A percentile compares a stretch with the other conserved stretches of the same genome.
Evolutionary conservation across 2,329 filamentous ascomycete species (phyloP).

Genomic region (Stagonosporopsis tanaceti): DNA sequence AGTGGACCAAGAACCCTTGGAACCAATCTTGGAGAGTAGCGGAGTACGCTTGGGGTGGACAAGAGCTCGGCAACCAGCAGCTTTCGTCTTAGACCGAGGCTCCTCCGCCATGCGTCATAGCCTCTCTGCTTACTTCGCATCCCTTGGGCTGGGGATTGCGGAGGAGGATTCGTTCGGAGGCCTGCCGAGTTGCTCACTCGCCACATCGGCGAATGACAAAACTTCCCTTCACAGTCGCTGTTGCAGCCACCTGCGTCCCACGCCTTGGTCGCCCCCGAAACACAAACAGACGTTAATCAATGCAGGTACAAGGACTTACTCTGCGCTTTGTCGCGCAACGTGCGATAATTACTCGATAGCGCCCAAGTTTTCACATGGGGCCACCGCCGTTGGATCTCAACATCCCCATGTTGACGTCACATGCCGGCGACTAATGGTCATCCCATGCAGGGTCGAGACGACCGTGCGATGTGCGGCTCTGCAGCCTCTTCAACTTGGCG

Average conservation of each 20-base stretch:
- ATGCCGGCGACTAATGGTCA: slow-evolving; percentile 16
- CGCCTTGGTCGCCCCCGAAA: slow-evolving; percentile 1
- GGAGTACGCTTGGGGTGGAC: slow-evolving; percentile 35
- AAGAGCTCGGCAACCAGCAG: slow-evolving; percentile 34
- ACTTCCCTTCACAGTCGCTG: background rate
- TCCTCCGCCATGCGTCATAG: slow-evolving; percentile 34
- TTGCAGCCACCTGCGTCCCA: background rate
- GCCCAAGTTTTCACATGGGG: slow-evolving; percentile 28
- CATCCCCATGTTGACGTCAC: slow-evolving; percentile 34
- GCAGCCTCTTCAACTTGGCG: slow-evolving; percentile 40
- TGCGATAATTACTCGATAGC: slow-evolving; percentile 23
- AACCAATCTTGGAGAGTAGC: slow-evolving; percentile 34
- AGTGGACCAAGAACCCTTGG: slow-evolving; percentile 32
- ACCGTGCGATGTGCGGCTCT: slow-evolving; percentile 40
- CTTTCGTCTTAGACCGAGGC: slow-evolving; percentile 30
- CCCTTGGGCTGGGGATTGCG: slow-evolving; percentile 18
- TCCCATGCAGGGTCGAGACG: slow-evolving; percentile 34
- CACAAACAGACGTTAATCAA: slow-evolving; percentile 10
- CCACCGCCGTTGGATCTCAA: slow-evolving; percentile 30
- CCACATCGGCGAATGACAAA: slow-evolving; percentile 4
- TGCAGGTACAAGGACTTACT: slow-evolving; percentile 12
- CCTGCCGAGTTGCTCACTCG: slow-evolving; percentile 11
- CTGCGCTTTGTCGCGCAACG: slow-evolving; percentile 18
- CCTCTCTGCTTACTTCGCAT: slow-evolving; percentile 4
- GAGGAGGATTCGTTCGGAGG: slow-evolving; percentile 14